phyloP scores from a whole-genome alignment of 208 protist genomes.

The Sergeia podlipaevii region DNA sequence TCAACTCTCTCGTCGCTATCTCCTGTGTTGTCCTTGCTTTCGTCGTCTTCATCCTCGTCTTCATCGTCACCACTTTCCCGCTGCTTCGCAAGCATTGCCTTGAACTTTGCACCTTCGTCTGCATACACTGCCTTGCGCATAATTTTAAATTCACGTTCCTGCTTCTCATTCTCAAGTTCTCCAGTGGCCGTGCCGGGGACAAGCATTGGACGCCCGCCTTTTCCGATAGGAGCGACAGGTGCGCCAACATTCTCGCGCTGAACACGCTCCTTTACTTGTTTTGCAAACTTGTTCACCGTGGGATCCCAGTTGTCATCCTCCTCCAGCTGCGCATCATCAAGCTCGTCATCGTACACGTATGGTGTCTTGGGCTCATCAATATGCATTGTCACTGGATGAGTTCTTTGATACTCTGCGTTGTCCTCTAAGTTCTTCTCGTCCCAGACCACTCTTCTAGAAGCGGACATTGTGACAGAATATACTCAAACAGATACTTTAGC shows the following conservation, averaged over 20 bases:
- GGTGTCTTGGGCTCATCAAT: slow-evolving; percentile 89
- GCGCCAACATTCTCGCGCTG: slow-evolving; percentile 16
- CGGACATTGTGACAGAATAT: no score
- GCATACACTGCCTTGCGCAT: slow-evolving; percentile 87
- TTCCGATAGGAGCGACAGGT: slow-evolving; percentile 42
- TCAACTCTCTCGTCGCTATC: not conserved
- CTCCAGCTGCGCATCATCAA: slow-evolving; percentile 29
- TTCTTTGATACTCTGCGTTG: slow-evolving; percentile 79
- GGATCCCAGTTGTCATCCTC: slow-evolving; percentile 49
- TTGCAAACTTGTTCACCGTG: slow-evolving; percentile 55
- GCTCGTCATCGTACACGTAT: slow-evolving; percentile 48
- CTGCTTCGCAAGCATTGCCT: slow-evolving; percentile 34
- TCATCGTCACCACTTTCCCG: slow-evolving; percentile 20
- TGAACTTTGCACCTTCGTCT: slow-evolving; percentile 85
- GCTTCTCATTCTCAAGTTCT: slow-evolving; percentile 43
- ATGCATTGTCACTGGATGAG: slow-evolving; percentile 81
- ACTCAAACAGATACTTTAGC: no score
- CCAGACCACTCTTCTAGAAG: slow-evolving; percentile 79
- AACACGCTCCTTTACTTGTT: slow-evolving; percentile 54
- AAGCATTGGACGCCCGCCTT: slow-evolving; percentile 65
- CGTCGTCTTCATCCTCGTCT: slow-evolving; percentile 28
- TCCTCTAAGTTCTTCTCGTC: slow-evolving; percentile 78
- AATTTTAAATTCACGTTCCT: slow-evolving; percentile 56
- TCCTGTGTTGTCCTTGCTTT: not conserved
- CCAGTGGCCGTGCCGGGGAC: slow-evolving; percentile 40